These are phyloP conservation scores for Aureobasidium zeae DNA, from an alignment of 2,329 filamentous ascomycete species.

Conservation along the genomic window DNA sequence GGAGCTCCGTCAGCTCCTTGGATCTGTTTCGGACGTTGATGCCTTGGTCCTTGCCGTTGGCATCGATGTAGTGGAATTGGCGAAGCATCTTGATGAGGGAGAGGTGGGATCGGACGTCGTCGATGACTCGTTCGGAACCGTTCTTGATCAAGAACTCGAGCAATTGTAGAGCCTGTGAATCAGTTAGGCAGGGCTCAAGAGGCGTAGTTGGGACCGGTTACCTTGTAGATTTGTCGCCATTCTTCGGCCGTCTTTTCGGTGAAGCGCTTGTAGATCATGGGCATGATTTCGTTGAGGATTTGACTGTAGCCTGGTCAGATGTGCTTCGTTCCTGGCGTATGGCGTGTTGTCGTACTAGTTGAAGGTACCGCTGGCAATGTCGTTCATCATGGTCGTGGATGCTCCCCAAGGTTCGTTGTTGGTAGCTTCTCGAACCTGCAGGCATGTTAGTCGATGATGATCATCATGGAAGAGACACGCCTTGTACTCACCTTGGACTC, in stretches of 20 bases:
- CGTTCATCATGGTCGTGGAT: constrained; percentile 79
- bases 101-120: constrained; percentile 90
- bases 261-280: constrained; percentile 98
- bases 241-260: constrained; percentile 97
- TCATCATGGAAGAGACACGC: constrained; percentile 2
- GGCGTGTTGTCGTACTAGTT: constrained; percentile 69
- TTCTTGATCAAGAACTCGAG: constrained; percentile 98
- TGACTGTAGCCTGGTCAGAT: constrained; percentile 51
- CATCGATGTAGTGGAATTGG: constrained; percentile 94
- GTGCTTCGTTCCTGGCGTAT: too few relatives aligned
- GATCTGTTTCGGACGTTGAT: constrained; percentile 95
- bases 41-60: constrained; percentile 95
- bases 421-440: constrained; percentile 89
- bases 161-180: constrained; percentile 63
- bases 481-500: constrained; percentile 52
- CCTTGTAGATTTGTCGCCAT: constrained; percentile 99
- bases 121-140: constrained; percentile 91
- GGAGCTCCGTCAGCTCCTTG: constrained; percentile 89
- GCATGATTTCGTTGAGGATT: constrained; percentile 98
- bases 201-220: constrained; percentile 31
- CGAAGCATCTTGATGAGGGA: constrained; percentile 96
- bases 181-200: constrained; percentile 19
- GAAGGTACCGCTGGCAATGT: constrained; percentile 95
- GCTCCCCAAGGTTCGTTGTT: constrained; percentile 98
- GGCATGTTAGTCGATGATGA: neutral